Conservation (phyloP, 106 monocot species). For the Acorus calamus region DNA sequence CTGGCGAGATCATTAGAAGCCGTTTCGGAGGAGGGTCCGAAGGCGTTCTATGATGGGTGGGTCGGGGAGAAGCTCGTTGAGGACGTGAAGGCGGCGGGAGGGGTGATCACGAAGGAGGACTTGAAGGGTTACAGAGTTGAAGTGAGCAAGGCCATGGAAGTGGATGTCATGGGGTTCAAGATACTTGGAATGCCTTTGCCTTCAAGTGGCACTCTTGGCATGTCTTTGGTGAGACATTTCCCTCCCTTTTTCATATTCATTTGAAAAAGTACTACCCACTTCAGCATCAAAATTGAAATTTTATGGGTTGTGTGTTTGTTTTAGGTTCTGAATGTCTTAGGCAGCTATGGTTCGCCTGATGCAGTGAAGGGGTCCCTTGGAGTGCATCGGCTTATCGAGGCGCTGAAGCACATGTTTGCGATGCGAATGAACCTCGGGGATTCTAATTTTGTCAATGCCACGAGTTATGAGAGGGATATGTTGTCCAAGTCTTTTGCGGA, state of each 20-base stretch:
- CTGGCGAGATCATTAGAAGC: constrained; percentile 57
- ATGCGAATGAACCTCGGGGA: constrained; percentile 86
- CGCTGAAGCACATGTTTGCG: constrained; percentile 87
- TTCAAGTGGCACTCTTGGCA: constrained; percentile 78
- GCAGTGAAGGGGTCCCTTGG: constrained; percentile 51
- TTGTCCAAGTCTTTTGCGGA: constrained; percentile 64
- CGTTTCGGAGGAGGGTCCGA: constrained; percentile 45
- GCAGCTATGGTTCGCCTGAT: constrained; percentile 32
- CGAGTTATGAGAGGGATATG: constrained; percentile 46
- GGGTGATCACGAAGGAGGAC: constrained; percentile 66
- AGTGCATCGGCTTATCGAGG: constrained; percentile 70
- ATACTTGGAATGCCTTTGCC: constrained; percentile 90
- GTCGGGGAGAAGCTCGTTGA: constrained; percentile 51
- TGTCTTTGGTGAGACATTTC: constrained; percentile 51
- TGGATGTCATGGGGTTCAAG: constrained; percentile 55
- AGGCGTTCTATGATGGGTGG: constrained; percentile 67
- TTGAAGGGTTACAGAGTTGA: constrained; percentile 43
- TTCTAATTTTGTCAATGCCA: constrained; percentile 65
- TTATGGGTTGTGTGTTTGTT: background rate
- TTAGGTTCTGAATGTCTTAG: constrained; percentile 53
- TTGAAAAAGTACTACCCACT: background rate
- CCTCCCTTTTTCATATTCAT: background rate
- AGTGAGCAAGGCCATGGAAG: constrained; percentile 32
- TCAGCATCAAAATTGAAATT: background rate
- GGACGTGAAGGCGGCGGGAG: constrained; percentile 59